Percentiles rank a stretch among this genome's conserved stretches.
phyloP scores from a whole-genome alignment of 768 basidiomycete genomes.

The Dioszegia aurantiaca region DNA sequence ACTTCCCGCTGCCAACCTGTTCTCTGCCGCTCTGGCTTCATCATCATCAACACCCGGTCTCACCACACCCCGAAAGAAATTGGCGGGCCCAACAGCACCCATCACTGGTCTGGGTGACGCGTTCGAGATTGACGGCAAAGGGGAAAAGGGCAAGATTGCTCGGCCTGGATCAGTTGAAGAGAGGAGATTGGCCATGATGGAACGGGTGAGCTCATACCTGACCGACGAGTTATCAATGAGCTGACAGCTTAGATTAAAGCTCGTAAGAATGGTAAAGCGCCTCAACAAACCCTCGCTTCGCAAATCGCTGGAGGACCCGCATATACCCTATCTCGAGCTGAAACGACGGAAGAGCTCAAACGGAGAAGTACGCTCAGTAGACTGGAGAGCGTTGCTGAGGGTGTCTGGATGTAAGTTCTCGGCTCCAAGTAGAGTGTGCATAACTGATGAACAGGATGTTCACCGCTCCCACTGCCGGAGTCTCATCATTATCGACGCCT shows the following conservation, averaged over 20 bases:
- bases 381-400: slow-evolving; percentile 50
- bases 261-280: slow-evolving; percentile 28
- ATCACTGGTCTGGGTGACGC: slow-evolving; percentile 34
- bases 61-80: slow-evolving; percentile 17
- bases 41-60: slow-evolving; percentile 12
- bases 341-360: slow-evolving; percentile 47
- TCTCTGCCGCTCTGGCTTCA: slow-evolving; percentile 22
- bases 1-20: slow-evolving; percentile 23
- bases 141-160: slow-evolving; percentile 27
- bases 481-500: slow-evolving; percentile 28
- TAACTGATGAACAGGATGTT: slow-evolving; percentile 41
- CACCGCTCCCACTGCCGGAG: slow-evolving; percentile 33
- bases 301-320: slow-evolving; percentile 14
- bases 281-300: slow-evolving; percentile 29
- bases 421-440: too few species aligned
- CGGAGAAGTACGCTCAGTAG: slow-evolving; percentile 50
- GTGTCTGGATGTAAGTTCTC: slow-evolving; percentile 50
- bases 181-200: slow-evolving; percentile 46
- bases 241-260: slow-evolving; percentile 41
- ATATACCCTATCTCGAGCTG: slow-evolving; percentile 29
- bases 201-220: slow-evolving; percentile 35
- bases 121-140: slow-evolving; percentile 29
- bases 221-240: not conserved
- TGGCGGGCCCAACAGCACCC: slow-evolving; percentile 1
- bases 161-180: slow-evolving; percentile 43